phyloP scores from a whole-genome alignment of 352 stramenopile genomes.

The Pythium myriotylum region DNA sequence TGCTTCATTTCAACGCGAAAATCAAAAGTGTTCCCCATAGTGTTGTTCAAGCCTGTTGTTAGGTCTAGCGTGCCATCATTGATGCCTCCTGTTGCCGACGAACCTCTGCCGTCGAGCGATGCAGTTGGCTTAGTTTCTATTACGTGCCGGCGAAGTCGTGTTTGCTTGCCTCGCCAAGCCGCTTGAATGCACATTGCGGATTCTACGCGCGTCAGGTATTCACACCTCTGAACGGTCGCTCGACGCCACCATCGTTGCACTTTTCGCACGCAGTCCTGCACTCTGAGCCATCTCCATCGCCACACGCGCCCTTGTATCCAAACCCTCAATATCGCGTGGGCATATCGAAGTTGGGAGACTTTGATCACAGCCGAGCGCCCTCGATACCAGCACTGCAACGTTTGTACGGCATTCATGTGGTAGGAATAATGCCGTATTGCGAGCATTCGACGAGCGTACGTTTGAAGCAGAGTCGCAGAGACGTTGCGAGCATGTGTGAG shows the following conservation, averaged over 20 bases:
- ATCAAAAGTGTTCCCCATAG: too few relatives aligned
- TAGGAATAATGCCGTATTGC: conserved; percentile 7
- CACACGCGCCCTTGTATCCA: conserved; percentile 30
- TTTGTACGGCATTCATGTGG: conserved; percentile 9
- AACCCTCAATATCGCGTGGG: conserved; percentile 14
- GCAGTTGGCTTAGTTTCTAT: too few relatives aligned
- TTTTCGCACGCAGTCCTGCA: conserved; percentile 2
- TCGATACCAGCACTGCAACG: conserved; percentile 50
- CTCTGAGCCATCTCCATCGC: conserved; percentile 23
- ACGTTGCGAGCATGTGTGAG: conserved; percentile 37
- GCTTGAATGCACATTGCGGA: conserved; percentile 54
- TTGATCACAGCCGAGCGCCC: conserved; percentile 17
- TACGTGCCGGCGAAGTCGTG: neutral
- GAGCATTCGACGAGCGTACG: conserved; percentile 40
- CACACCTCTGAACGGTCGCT: conserved; percentile 18
- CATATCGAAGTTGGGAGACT: conserved; percentile 15
- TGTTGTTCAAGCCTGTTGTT: too few relatives aligned
- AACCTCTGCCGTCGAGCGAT: too few relatives aligned
- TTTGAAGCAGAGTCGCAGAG: conserved; percentile 55
- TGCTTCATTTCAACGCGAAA: too few relatives aligned
- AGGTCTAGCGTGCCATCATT: too few relatives aligned
- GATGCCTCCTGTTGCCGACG: too few relatives aligned
- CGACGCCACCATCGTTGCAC: conserved; percentile 61
- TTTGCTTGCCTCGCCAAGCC: conserved; percentile 35
- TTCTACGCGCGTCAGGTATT: conserved; percentile 34